These are phyloP conservation scores for Termitomyces bulborhizus DNA, from an alignment of 768 basidiomycete species.

Conservation along the genomic window DNA sequence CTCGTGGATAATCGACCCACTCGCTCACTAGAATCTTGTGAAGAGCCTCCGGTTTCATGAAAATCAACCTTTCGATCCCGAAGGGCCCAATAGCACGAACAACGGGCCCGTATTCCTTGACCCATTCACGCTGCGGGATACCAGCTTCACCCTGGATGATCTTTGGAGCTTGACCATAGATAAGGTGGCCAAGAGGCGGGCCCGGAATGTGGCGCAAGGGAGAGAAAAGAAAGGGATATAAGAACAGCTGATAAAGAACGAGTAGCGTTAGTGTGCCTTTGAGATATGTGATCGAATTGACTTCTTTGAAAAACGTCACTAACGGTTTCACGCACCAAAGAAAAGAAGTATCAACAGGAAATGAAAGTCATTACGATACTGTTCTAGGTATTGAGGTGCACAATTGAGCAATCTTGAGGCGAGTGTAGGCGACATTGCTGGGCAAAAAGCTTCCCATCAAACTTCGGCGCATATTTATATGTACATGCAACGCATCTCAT, in stretches of 20 bases:
- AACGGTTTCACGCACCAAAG: background rate
- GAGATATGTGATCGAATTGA: background rate
- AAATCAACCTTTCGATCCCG: slow-evolving; percentile 39
- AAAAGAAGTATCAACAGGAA: background rate
- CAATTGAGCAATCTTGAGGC: background rate
- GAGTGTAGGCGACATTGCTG: slow-evolving; percentile 6
- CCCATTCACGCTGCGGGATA: slow-evolving; percentile 39
- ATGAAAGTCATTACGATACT: background rate
- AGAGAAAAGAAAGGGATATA: slow-evolving; percentile 30
- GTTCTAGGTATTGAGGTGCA: background rate
- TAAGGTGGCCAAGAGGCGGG: slow-evolving; percentile 24
- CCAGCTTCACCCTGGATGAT: slow-evolving; percentile 35
- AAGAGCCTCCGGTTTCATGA: slow-evolving; percentile 38
- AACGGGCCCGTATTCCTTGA: slow-evolving; percentile 36
- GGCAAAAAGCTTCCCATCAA: background rate
- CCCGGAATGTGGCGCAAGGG: slow-evolving; percentile 32
- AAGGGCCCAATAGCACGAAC: slow-evolving; percentile 39
- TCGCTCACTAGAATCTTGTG: slow-evolving; percentile 37
- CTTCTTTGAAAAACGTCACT: background rate
- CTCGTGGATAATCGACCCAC: slow-evolving; percentile 41
- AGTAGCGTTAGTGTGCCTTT: slow-evolving; percentile 9
- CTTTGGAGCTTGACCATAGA: slow-evolving; percentile 31
- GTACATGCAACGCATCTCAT: background rate
- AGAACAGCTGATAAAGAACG: slow-evolving; percentile 22
- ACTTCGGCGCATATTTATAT: background rate